Percentiles rank a stretch among this genome's conserved stretches.
Evolutionary conservation across 192 early-diverging fungal species (phyloP).

Genomic region (Coemansia sp.): DNA sequence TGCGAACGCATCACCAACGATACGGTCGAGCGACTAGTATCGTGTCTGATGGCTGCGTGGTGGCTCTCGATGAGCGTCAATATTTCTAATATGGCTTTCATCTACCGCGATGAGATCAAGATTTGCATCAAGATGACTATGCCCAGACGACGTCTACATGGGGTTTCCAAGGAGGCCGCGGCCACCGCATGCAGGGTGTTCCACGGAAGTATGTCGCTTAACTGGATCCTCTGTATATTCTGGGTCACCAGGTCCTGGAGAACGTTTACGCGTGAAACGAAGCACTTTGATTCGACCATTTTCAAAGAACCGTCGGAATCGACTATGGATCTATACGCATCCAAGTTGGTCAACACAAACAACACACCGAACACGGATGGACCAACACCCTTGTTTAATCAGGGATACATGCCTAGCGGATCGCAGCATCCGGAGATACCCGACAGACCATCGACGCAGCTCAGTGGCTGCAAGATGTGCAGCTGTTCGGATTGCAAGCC

Average conservation of each 20-base stretch:
- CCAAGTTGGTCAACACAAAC: background rate
- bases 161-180: background rate
- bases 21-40: constrained; percentile 20
- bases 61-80: constrained; percentile 40
- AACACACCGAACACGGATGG: background rate
- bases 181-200: constrained; percentile 36
- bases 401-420: background rate
- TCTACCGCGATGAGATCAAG: constrained; percentile 45
- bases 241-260: constrained; percentile 45
- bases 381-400: background rate
- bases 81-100: constrained; percentile 38
- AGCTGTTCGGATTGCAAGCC: background rate
- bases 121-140: constrained; percentile 17
- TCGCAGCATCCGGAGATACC: background rate
- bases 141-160: background rate
- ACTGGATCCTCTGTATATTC: constrained; percentile 38
- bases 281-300: constrained; percentile 47
- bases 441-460: background rate
- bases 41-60: constrained; percentile 42
- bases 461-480: background rate
- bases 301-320: constrained; percentile 31
- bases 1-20: constrained; percentile 23
- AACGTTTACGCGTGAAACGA: constrained; percentile 25
- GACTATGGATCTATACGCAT: constrained; percentile 12
- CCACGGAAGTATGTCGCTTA: constrained; percentile 35